Evolutionary conservation across 371 early-diverging fungal genomes (phyloP).

Genomic region (Saksenaea vasiformis): DNA sequence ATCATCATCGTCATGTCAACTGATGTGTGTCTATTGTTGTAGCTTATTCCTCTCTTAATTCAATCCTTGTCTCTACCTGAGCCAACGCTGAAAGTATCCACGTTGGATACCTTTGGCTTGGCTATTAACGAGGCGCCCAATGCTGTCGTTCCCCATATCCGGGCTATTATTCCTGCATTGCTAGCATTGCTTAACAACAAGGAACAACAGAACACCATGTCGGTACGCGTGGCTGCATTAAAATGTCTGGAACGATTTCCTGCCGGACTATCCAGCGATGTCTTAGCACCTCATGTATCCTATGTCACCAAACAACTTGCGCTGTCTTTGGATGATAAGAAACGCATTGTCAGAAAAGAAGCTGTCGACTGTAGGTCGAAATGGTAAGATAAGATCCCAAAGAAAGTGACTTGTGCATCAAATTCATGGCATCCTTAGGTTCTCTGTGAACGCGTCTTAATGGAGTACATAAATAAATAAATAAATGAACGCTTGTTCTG

Average conservation of each 20-base stretch:
- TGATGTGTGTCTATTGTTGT: conserved; percentile 1
- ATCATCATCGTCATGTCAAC: not conserved
- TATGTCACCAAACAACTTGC: conserved; percentile 66
- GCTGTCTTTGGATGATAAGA: conserved; percentile 79
- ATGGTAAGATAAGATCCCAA: conserved; percentile 74
- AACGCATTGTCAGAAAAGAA: conserved; percentile 84
- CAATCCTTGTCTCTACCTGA: conserved; percentile 66
- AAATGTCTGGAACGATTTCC: conserved; percentile 72
- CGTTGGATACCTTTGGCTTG: conserved; percentile 75
- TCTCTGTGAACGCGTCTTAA: not conserved
- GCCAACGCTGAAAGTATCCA: conserved; percentile 68
- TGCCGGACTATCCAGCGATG: conserved; percentile 56
- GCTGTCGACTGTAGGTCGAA: conserved; percentile 85
- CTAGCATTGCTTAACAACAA: conserved; percentile 42
- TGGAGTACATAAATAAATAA: no score
- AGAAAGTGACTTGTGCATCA: not conserved
- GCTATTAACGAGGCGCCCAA: conserved; percentile 61
- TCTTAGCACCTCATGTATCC: conserved; percentile 62
- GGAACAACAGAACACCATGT: conserved; percentile 39
- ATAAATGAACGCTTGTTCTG: no score
- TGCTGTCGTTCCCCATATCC: conserved; percentile 61
- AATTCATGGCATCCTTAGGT: not conserved
- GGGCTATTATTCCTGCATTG: conserved; percentile 51
- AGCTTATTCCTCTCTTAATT: conserved; percentile 79
- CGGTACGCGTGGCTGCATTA: conserved; percentile 72